Evolutionary conservation across 164 flowering plant genomes (phyloP).

Genomic region (Cinnamomum micranthum): DNA sequence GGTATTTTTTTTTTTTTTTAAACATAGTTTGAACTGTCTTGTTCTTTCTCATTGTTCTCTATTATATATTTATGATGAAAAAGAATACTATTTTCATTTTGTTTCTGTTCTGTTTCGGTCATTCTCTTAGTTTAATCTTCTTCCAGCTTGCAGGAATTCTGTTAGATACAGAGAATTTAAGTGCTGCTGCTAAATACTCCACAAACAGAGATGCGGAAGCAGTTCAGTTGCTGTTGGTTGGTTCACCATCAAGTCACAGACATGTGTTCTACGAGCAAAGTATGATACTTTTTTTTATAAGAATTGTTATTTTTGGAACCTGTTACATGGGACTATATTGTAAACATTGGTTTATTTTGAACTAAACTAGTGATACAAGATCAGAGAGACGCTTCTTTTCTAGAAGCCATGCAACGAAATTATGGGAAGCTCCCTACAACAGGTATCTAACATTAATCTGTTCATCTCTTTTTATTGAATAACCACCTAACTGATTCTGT

Average conservation of each 20-base stretch:
- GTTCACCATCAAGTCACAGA: conserved; percentile 49
- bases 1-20: conserved; percentile 27
- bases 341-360: neutral
- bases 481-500: no score
- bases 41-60: neutral
- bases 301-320: neutral
- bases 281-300: conserved; percentile 19
- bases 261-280: conserved; percentile 51
- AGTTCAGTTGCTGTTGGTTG: conserved; percentile 59
- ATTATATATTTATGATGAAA: neutral
- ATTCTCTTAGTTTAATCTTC: conserved; percentile 1
- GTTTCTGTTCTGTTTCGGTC: neutral
- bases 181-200: conserved; percentile 30
- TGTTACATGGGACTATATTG: neutral
- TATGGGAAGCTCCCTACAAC: conserved; percentile 50
- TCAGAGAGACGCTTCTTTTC: conserved; percentile 38
- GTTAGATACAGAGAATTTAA: conserved; percentile 56
- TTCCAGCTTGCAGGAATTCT: conserved; percentile 68
- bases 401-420: conserved; percentile 35
- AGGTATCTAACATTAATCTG: conserved; percentile 23
- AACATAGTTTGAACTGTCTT: neutral
- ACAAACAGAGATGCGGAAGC: conserved; percentile 70
- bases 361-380: conserved; percentile 48
- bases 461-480: neutral
- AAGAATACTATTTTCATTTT: neutral